Evolutionary conservation across 352 stramenopile genomes (phyloP).

Genomic region (Plasmopara halstedii): DNA sequence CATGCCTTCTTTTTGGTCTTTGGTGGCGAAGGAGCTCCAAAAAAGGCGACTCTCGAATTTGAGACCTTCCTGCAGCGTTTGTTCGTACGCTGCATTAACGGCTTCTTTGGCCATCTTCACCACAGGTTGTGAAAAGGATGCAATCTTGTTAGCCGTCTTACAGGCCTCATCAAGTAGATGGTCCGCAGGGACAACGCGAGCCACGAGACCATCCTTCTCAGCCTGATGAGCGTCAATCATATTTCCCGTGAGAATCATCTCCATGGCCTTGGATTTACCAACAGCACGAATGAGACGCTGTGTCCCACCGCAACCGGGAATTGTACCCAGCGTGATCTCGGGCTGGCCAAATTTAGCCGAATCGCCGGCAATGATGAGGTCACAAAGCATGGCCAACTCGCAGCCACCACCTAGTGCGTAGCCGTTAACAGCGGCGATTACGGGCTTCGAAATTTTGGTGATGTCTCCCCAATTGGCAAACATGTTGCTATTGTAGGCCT

Average conservation of each 20-base stretch:
- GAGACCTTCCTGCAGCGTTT: slow-evolving; percentile 91
- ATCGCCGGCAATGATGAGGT: slow-evolving; percentile 96
- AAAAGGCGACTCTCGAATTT: slow-evolving; percentile 97
- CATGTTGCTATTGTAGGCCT: slow-evolving; percentile 94
- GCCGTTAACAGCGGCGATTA: slow-evolving; percentile 97
- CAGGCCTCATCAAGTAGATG: slow-evolving; percentile 91
- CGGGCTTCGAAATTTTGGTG: slow-evolving; percentile 91
- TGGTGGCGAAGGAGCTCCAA: slow-evolving; percentile 96
- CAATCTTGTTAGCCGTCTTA: slow-evolving; percentile 96
- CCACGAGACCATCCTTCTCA: slow-evolving; percentile 90
- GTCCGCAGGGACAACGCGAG: slow-evolving; percentile 89
- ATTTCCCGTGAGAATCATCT: slow-evolving; percentile 97
- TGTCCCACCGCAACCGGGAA: slow-evolving; percentile 94
- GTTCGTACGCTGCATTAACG: slow-evolving; percentile 90
- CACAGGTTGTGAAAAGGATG: slow-evolving; percentile 92
- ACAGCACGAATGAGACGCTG: slow-evolving; percentile 96
- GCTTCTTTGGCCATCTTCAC: slow-evolving; percentile 97
- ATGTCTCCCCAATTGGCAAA: slow-evolving; percentile 96
- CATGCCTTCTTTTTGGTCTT: slow-evolving; percentile 95
- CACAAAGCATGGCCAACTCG: slow-evolving; percentile 98
- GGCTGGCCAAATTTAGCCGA: slow-evolving; percentile 98
- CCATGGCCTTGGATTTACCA: slow-evolving; percentile 98
- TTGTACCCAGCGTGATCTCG: slow-evolving; percentile 97
- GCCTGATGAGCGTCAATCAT: slow-evolving; percentile 95
- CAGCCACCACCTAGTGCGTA: slow-evolving; percentile 97